These are phyloP conservation scores for Lactarius pseudohatsudake DNA, from an alignment of 768 basidiomycete genomes.

Conservation along the genomic window DNA sequence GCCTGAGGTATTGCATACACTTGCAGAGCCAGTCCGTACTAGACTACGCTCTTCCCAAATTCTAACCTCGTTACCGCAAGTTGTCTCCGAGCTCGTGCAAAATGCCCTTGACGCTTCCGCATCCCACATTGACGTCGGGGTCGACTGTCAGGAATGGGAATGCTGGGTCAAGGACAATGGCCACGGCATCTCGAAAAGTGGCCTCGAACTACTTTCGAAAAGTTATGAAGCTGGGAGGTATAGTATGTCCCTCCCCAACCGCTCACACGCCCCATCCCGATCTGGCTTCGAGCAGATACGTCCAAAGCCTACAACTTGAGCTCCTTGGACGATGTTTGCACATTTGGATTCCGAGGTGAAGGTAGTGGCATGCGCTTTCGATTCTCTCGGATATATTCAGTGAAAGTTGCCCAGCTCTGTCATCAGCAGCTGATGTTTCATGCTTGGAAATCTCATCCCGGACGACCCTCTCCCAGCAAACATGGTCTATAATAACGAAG, in stretches of 20 bases:
- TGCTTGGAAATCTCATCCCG: constrained; percentile 82
- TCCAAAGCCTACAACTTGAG: constrained; percentile 64
- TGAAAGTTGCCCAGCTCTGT: constrained; percentile 55
- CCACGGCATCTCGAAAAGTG: constrained; percentile 63
- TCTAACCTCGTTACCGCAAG: constrained; percentile 75
- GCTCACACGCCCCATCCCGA: background rate
- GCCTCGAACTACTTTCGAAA: constrained; percentile 53
- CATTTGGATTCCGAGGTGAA: constrained; percentile 94
- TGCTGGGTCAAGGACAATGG: constrained; percentile 90
- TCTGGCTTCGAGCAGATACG: constrained; percentile 49
- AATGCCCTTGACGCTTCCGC: constrained; percentile 87
- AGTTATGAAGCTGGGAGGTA: constrained; percentile 60
- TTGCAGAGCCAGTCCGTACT: constrained; percentile 62
- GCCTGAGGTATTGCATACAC: constrained; percentile 27
- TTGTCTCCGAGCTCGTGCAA: constrained; percentile 84
- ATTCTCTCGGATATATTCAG: background rate
- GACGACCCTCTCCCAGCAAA: constrained; percentile 58
- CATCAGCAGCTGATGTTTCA: constrained; percentile 77
- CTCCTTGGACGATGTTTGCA: constrained; percentile 51
- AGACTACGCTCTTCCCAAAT: constrained; percentile 82
- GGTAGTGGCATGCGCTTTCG: constrained; percentile 51
- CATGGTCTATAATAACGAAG: constrained; percentile 79
- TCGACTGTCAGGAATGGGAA: constrained; percentile 76
- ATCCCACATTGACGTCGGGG: constrained; percentile 61
- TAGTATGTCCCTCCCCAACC: constrained; percentile 47